A percentile compares a stretch with the other conserved stretches of the same genome.
These are phyloP conservation scores for Metarhizium rileyi DNA, from an alignment of 2,329 filamentous ascomycete genomes.

Conservation along the genomic window DNA sequence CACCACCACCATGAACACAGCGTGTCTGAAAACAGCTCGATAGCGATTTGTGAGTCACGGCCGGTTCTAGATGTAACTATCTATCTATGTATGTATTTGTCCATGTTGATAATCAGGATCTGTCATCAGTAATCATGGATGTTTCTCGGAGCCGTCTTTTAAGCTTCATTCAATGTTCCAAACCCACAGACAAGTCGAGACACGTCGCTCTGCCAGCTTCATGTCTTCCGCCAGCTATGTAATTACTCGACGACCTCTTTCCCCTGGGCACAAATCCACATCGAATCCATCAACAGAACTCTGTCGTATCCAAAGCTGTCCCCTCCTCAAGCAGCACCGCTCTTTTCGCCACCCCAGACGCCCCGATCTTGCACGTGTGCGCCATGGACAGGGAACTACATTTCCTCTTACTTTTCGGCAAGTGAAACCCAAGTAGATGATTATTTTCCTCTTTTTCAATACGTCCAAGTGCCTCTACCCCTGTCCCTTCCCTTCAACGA, in stretches of 20 bases:
- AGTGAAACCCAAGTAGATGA: too few species aligned
- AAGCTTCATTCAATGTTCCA: too few species aligned
- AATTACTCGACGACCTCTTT: neutral
- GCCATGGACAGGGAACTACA: too few species aligned
- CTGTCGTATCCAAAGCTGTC: neutral
- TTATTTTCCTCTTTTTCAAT: neutral
- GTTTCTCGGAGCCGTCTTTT: neutral
- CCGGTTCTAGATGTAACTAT: too few species aligned
- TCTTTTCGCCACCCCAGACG: neutral
- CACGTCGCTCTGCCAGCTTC: neutral
- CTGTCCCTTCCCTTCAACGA: too few species aligned
- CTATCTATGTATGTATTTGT: too few species aligned
- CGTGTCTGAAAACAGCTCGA: constrained; percentile 40
- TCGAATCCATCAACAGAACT: neutral
- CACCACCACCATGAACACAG: constrained; percentile 45
- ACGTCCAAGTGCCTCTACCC: too few species aligned
- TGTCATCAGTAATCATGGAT: neutral
- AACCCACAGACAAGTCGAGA: too few species aligned
- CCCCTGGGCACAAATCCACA: too few species aligned
- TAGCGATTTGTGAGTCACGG: constrained; percentile 12
- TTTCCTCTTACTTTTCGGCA: too few species aligned
- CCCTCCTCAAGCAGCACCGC: neutral
- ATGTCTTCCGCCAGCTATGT: neutral
- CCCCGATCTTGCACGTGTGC: neutral
- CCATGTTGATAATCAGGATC: neutral